A percentile compares a stretch with the other conserved stretches of the same genome.
Conservation (phyloP, 768 basidiomycete species). For the Phylloporus scabripes region DNA sequence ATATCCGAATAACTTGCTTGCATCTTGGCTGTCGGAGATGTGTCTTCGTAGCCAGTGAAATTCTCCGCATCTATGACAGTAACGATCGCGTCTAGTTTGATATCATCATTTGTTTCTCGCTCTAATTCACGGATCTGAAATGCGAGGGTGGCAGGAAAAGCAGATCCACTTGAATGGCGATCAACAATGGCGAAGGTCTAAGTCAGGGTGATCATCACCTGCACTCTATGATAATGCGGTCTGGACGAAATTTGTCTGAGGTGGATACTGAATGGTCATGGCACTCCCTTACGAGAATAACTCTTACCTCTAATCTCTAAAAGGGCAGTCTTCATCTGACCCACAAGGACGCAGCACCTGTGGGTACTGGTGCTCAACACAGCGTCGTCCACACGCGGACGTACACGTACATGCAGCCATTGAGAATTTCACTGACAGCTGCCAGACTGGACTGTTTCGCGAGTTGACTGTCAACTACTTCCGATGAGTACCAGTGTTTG, state of each 20-base stretch:
- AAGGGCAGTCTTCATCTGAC: constrained; percentile 88
- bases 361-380: background rate
- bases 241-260: constrained; percentile 75
- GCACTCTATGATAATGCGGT: constrained; percentile 93
- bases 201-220: constrained; percentile 48
- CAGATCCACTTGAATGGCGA: constrained; percentile 61
- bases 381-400: background rate
- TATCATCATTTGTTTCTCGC: constrained; percentile 63
- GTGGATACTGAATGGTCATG: background rate
- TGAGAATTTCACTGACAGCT: constrained; percentile 89
- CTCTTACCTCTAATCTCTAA: constrained; percentile 77
- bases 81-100: constrained; percentile 84
- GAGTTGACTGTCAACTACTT: constrained; percentile 84
- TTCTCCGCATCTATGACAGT: constrained; percentile 92
- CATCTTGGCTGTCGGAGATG: constrained; percentile 87
- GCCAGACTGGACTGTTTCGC: constrained; percentile 78
- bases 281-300: background rate
- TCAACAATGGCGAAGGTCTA: background rate
- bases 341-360: constrained; percentile 92
- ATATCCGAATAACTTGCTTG: constrained; percentile 95
- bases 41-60: constrained; percentile 90
- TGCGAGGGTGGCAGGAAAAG: constrained; percentile 92
- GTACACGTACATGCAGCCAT: constrained; percentile 79
- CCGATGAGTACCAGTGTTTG: constrained; percentile 3
- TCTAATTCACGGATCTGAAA: constrained; percentile 92